Percentiles rank a stretch among this genome's conserved stretches.
Conservation (phyloP, 352 stramenopile species). For the Globisporangium cylindrosporum region DNA sequence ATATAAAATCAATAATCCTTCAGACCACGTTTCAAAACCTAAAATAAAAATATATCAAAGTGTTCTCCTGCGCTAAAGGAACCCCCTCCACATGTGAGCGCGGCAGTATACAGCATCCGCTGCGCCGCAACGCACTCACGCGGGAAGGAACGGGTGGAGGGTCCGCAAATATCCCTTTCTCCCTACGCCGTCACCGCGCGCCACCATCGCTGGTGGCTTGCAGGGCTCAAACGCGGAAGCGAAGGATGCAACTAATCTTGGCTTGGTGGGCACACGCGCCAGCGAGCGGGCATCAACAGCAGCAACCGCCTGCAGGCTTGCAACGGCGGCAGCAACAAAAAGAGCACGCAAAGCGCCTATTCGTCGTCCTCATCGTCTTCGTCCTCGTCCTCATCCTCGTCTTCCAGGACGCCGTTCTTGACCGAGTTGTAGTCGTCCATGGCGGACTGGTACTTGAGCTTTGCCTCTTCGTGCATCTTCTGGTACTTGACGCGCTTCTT, state of each 20-base stretch:
- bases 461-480: constrained; percentile 84
- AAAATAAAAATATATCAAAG: constrained; percentile 25
- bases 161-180: constrained; percentile 11
- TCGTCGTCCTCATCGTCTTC: constrained; percentile 71
- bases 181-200: background rate
- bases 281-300: background rate
- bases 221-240: background rate
- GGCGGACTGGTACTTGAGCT: constrained; percentile 84
- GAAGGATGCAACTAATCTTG: constrained; percentile 21
- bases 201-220: background rate
- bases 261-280: background rate
- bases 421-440: constrained; percentile 89
- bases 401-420: constrained; percentile 34
- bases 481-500: constrained; percentile 91
- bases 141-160: constrained; percentile 3
- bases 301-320: background rate
- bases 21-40: constrained; percentile 20
- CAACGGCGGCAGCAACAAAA: background rate
- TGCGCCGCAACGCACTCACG: too few species aligned
- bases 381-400: constrained; percentile 56
- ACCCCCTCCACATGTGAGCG: background rate
- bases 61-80: constrained; percentile 18
- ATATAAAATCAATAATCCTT: constrained; percentile 11
- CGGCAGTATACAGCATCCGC: background rate
- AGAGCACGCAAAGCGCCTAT: constrained; percentile 25